phyloP scores from a whole-genome alignment of 768 basidiomycete species.

The Suillus luteus region DNA sequence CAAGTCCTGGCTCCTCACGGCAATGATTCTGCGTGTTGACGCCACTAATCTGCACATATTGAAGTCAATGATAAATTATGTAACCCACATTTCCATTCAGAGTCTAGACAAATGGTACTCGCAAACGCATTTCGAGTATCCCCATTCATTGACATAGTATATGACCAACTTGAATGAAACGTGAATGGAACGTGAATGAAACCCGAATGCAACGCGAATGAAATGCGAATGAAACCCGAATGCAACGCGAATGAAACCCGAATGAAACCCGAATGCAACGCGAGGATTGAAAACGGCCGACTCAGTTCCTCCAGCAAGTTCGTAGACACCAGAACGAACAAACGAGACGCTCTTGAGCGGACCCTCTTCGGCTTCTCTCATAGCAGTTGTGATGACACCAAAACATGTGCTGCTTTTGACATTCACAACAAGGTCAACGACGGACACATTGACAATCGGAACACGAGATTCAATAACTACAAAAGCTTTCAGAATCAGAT shows the following conservation, averaged over 20 bases:
- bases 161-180: conserved; percentile 91
- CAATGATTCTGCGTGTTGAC: neutral
- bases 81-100: neutral
- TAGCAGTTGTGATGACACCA: conserved; percentile 78
- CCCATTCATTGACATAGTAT: conserved; percentile 90
- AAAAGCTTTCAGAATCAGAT: too few species aligned
- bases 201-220: too few species aligned
- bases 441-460: conserved; percentile 89
- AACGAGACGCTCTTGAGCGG: conserved; percentile 71
- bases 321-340: conserved; percentile 84
- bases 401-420: conserved; percentile 85
- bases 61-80: neutral
- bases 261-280: conserved; percentile 86
- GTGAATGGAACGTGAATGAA: too few species aligned
- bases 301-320: conserved; percentile 75
- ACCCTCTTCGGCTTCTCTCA: conserved; percentile 74
- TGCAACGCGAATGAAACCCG: too few species aligned
- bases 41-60: neutral
- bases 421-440: conserved; percentile 90
- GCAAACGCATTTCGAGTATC: conserved; percentile 84
- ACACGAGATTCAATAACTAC: conserved; percentile 67
- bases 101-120: conserved; percentile 48
- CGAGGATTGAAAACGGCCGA: conserved; percentile 88
- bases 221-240: too few species aligned
- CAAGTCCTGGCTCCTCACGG: neutral